Evolutionary conservation across 768 basidiomycete species (phyloP), one percentile per base, ranked within the genome.

Genomic region (Daedalea quercina): DNA sequence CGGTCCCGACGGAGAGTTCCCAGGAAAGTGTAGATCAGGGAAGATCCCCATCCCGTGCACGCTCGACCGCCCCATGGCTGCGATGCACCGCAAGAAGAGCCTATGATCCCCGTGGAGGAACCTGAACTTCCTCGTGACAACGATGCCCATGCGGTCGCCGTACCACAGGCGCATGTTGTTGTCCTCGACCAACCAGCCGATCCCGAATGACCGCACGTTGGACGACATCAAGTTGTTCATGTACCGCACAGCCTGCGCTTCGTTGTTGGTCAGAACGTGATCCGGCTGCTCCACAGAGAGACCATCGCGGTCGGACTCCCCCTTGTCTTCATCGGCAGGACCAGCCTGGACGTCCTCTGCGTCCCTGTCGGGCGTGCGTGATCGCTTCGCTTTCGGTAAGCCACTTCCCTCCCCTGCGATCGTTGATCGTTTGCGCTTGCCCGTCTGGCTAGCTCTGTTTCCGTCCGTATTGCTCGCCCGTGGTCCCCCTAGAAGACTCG

Each of bases 111-210:
- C 28, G 28, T 9, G 9, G 1, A 50, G 3, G 15, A 50, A 41
- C 49, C 50, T 49, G 45, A 54, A 54, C 12, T 11, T 11, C 2
- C 12, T 22, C n/a, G 53, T 23, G 7, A n/a, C 9, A 35, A 54
- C 26, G 24, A 54, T 17, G 19, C 53, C 53, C 45, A 54, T 54
- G 37, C 48, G 47, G 24, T 54, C 53, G 11, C 13, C 35, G 24
- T 54, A 54, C 48, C 48, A 54, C 31, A 54, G 48, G n/a, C 15
- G 12, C 9, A 54, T 50, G 3, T 20, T 19, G 13, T 15, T 41
- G 33, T 54, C 40, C 15, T 44, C 15, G 15, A 54, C 26, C 22
- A 50, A n/a, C 17, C 40, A 44, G 26, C 53, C 53, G 19, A 34
- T 28, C 9, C n/a, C 47, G 20, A 50, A 50, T 12, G 53, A 42